phyloP scores from a whole-genome alignment of 139 green algal genomes.

The Chlamydomonas sp. region DNA sequence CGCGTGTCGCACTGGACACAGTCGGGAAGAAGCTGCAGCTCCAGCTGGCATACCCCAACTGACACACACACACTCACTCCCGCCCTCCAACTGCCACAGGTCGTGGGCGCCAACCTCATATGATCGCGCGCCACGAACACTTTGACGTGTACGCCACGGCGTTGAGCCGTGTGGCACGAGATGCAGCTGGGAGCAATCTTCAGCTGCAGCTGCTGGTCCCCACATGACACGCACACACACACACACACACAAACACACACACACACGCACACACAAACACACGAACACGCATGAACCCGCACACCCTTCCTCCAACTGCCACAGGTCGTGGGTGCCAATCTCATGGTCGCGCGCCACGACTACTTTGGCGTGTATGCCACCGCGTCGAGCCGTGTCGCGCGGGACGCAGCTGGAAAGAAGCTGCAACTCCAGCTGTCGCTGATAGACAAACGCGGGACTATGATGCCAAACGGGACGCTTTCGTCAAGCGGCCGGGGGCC shows the following conservation, averaged over 20 bases:
- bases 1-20: conserved; percentile 60
- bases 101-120: too few relatives aligned
- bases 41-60: not conserved
- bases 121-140: too few relatives aligned
- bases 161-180: too few relatives aligned
- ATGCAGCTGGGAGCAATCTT: too few relatives aligned
- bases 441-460: conserved; percentile 30
- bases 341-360: conserved; percentile 49
- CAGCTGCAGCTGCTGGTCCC: too few relatives aligned
- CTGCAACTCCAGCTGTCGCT: conserved; percentile 43
- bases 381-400: conserved; percentile 30
- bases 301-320: too few relatives aligned
- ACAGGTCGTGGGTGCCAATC: conserved; percentile 65
- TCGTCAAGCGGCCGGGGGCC: conserved; percentile 34
- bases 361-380: conserved; percentile 67
- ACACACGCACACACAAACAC: too few relatives aligned
- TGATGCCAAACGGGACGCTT: conserved; percentile 24
- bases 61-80: conserved; percentile 3
- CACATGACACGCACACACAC: too few relatives aligned
- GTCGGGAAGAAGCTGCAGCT: conserved; percentile 65
- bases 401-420: conserved; percentile 70
- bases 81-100: not conserved
- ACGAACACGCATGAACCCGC: too few relatives aligned
- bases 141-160: too few relatives aligned
- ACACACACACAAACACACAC: too few relatives aligned